Evolutionary conservation across 345 rosid species (phyloP).

Genomic region (Orychophragmus violaceus): DNA sequence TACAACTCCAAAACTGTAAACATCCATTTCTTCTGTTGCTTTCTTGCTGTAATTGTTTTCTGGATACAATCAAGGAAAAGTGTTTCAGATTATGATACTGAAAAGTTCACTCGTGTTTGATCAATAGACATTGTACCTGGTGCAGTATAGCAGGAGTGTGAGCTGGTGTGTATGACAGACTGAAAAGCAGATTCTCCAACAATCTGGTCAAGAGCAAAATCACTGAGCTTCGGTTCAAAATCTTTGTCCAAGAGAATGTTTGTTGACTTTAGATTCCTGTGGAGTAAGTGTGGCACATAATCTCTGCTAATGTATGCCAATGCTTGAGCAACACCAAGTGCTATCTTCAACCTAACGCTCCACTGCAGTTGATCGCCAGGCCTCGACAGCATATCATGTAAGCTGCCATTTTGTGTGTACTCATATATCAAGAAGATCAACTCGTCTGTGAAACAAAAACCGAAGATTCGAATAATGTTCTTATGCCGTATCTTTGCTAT

Average conservation of each 20-base stretch:
- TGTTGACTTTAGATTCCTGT: constrained; percentile 67
- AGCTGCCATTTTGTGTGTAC: constrained; percentile 61
- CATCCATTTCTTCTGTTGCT: constrained; percentile 80
- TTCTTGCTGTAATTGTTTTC: constrained; percentile 67
- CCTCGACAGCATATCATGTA: constrained; percentile 53
- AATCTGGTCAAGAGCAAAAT: constrained; percentile 68
- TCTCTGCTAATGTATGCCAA: constrained; percentile 74
- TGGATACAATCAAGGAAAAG: constrained; percentile 35
- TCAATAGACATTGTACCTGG: constrained; percentile 48
- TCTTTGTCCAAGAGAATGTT: constrained; percentile 73
- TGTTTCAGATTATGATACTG: background rate
- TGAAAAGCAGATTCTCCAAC: constrained; percentile 78
- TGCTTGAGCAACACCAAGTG: constrained; percentile 79
- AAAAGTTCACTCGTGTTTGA: background rate
- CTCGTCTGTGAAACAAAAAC: constrained; percentile 73
- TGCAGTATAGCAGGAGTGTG: constrained; percentile 60
- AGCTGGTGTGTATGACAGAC: constrained; percentile 49
- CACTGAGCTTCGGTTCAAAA: constrained; percentile 70
- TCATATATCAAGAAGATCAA: constrained; percentile 71
- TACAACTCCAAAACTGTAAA: constrained; percentile 85
- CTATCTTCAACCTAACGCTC: constrained; percentile 71
- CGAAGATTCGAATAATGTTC: constrained; percentile 69
- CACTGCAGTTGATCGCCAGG: constrained; percentile 54
- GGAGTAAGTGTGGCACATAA: constrained; percentile 68
- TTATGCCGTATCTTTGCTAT: constrained; percentile 79